phyloP scores from a whole-genome alignment of 2,329 filamentous ascomycete genomes.

The Curvularia sp. region DNA sequence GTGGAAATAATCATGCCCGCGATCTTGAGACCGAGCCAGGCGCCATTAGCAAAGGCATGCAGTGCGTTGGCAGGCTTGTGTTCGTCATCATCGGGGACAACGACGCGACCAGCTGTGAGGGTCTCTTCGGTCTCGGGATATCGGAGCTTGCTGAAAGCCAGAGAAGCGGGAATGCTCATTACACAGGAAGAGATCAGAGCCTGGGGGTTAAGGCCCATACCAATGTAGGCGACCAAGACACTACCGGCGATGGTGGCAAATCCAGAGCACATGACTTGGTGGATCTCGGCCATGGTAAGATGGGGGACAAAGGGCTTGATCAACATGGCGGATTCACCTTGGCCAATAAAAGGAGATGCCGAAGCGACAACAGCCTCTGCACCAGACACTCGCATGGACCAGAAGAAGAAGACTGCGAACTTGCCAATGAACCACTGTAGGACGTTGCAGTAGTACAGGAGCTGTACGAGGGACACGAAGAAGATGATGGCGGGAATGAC shows the following conservation, averaged over 20 bases:
- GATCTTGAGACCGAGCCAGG: constrained; percentile 86
- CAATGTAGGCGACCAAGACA: constrained; percentile 85
- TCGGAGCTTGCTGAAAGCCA: constrained; percentile 87
- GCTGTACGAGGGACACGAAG: constrained; percentile 91
- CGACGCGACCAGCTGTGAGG: constrained; percentile 79
- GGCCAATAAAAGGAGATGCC: constrained; percentile 91
- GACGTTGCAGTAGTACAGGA: constrained; percentile 80
- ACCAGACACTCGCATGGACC: constrained; percentile 83
- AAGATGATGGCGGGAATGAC: constrained; percentile 95
- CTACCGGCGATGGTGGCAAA: constrained; percentile 92
- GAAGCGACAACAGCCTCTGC: constrained; percentile 93
- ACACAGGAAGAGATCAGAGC: constrained; percentile 90
- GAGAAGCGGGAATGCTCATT: constrained; percentile 92
- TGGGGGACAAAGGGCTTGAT: constrained; percentile 86
- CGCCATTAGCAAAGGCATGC: constrained; percentile 84
- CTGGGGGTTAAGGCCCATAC: constrained; percentile 81
- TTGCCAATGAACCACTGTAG: constrained; percentile 91
- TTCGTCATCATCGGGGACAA: constrained; percentile 81
- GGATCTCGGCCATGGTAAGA: constrained; percentile 85
- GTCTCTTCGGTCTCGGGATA: constrained; percentile 89
- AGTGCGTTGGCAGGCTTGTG: constrained; percentile 79
- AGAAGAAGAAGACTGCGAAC: constrained; percentile 91
- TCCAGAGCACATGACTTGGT: constrained; percentile 91
- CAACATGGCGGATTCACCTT: constrained; percentile 92
- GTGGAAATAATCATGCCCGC: constrained; percentile 81